Evolutionary conservation across 345 rosid genomes (phyloP), one percentile per base, ranked within the genome.

Genomic region (Nasturtium officinale): DNA sequence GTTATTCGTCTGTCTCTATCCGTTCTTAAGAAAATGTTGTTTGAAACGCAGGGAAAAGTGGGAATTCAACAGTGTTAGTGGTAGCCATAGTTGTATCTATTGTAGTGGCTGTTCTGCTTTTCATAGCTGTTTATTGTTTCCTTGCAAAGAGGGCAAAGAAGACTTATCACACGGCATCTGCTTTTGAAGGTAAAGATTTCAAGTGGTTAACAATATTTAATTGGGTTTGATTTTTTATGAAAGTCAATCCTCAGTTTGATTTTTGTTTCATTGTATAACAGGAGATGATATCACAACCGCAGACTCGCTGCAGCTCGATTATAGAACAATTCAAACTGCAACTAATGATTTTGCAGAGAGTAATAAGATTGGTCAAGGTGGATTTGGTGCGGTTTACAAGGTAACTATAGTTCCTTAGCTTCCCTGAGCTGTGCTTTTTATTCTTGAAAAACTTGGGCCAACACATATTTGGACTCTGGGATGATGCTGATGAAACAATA

Each of bases 321-420:
- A 85, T 1, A 71, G 20, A 17, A 60, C 78, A 8, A 79, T 87
- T 13, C 66, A 80, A 83, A 57, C 58, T 21, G 91, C 92, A 12
- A 85, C 90, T 3, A 20, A 77, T 17, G 60, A 79, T 17, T 89
- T 89, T 79, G 76, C 88, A 5, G 62, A 25, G 13, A 43, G 74
- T 18, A 83, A 85, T 63, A 83, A 82, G 70, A 78, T 89, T 40
- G 95, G 92, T 33, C 69, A 65, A 77, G 95, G 95, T 33, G 97
- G 90, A 42, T 89, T 89, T 60, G 88, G 95, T 15, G 84, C 56
- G 21, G 92, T 91, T 76, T 89, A 79, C 82, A 79, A 78, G 90
- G 92, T 87, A 77, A 21, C 16, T 15, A 2, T 40, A 13, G 30
- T 56, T 74, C 21, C 46, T 72, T 12, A 18, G n/a, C 53, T 50